These are phyloP conservation scores for Candida parachauliodes DNA, from an alignment of 805 yeast species.

Conservation along the genomic window DNA sequence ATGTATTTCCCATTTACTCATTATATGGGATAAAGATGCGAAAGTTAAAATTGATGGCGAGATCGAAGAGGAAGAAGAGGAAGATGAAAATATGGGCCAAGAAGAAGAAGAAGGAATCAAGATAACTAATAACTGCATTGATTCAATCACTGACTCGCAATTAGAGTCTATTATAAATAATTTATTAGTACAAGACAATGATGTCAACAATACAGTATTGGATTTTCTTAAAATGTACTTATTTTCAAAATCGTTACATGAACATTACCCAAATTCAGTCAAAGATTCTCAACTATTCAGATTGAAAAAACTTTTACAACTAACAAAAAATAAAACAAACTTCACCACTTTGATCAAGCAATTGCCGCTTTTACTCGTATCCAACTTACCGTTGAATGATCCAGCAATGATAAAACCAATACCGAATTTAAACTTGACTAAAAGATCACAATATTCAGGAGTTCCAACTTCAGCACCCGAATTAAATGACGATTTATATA, in stretches of 20 bases:
- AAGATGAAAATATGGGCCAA: constrained; percentile 11
- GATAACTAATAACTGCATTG: constrained; percentile 35
- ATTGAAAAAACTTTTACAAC: constrained; percentile 48
- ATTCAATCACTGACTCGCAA: constrained; percentile 29
- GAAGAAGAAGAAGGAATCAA: constrained; percentile 10
- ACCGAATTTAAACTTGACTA: constrained; percentile 37
- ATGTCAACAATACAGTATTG: constrained; percentile 66
- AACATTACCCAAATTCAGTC: constrained; percentile 24
- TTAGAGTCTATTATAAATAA: constrained; percentile 56
- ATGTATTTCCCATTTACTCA: constrained; percentile 75
- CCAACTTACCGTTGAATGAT: constrained; percentile 32
- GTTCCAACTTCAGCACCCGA: constrained; percentile 66
- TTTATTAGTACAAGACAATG: constrained; percentile 66
- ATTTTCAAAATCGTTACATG: constrained; percentile 51
- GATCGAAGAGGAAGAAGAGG: constrained; percentile 14
- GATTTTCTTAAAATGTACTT: constrained; percentile 82
- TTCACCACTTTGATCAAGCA: constrained; percentile 52
- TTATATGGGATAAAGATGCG: constrained; percentile 21
- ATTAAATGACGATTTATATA: constrained; percentile 51
- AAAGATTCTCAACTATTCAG: constrained; percentile 32
- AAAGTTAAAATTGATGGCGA: constrained; percentile 36
- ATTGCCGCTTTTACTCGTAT: constrained; percentile 54
- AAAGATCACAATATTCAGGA: constrained; percentile 43
- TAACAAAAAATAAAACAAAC: constrained; percentile 47
- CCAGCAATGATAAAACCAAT: constrained; percentile 19